Base-by-base conservation (phyloP, 352 stramenopile genomes). In the Pythium grandisporangium region DNA sequence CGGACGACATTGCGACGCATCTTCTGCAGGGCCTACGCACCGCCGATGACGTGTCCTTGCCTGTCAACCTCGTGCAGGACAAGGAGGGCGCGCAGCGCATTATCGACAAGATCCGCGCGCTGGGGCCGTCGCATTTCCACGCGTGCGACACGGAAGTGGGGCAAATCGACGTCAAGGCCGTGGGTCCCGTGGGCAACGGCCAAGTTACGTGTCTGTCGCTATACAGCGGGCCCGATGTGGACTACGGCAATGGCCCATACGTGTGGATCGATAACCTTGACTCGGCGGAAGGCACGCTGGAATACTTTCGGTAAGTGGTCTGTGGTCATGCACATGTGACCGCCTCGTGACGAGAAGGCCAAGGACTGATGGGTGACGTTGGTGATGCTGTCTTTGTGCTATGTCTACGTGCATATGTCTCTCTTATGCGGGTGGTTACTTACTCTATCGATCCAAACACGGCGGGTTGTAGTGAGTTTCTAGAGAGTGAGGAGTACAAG, bases 131-230 rank as follows among this genome's bases (percentile, higher is more conserved):
- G 7, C 70, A 88, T 26, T 90, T 96, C 48, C 92, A 98, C 61
- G 96, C 95, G 3, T 98, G 92, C 46, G 96, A 99, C 71, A 99
- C 96, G 5, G 96, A 99, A 64, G 95, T 98, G 16, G 95, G 84
- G 38, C 80, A 98, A 41, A 98, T 99, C 57, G 94, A 98, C 66
- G 44, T 99, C 32, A 96, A 95, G 39, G 69, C 71, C 14, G 77
- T 97, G 16, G 87, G 94, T 4, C 95, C 95, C 16, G 86, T 99
- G 13, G 95, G 95, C 14, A 98, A 99, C 58, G 96, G 97, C 24
- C 85, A 96, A 37, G 94, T 99, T 10, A 99, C 95, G 16, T 99
- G 96, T 66, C 53, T 98, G 8, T 98, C 95, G 24, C 81, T 99
- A 14, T 99, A 98, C 58, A 93, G 75, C 26, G 96, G 96, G 22